These are phyloP conservation scores for Metschnikowia hibisci DNA, from an alignment of 805 yeast species.

Conservation along the genomic window DNA sequence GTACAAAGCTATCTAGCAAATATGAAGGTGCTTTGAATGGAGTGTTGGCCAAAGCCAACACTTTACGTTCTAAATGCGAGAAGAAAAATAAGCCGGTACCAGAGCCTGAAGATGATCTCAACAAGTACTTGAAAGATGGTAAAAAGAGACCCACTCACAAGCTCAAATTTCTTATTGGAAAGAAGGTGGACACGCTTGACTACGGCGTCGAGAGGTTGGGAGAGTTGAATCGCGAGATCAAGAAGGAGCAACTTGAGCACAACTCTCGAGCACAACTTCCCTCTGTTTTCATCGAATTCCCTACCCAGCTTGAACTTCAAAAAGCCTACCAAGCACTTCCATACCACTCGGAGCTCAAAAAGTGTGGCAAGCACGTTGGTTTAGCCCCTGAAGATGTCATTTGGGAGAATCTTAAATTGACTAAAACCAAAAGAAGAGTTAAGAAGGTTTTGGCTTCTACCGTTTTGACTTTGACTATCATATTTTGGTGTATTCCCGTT, in stretches of 20 bases:
- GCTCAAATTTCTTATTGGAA: conserved; percentile 65
- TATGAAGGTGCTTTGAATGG: conserved; percentile 65
- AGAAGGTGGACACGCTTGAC: conserved; percentile 81
- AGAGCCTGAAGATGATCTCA: conserved; percentile 52
- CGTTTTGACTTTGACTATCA: conserved; percentile 60
- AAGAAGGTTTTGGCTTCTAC: conserved; percentile 59
- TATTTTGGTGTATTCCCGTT: conserved; percentile 96
- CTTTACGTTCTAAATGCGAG: conserved; percentile 48
- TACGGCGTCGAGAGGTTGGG: conserved; percentile 66
- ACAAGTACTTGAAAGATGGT: conserved; percentile 60
- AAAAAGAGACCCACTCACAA: conserved; percentile 80
- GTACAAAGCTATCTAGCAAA: conserved; percentile 56
- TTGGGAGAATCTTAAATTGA: conserved; percentile 72
- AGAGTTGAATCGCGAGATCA: conserved; percentile 65
- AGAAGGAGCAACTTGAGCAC: conserved; percentile 50
- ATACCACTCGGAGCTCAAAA: conserved; percentile 45
- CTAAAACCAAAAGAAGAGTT: conserved; percentile 51
- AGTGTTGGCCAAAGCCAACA: conserved; percentile 56
- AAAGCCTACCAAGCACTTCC: conserved; percentile 82
- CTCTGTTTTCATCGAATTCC: conserved; percentile 77
- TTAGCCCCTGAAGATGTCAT: conserved; percentile 76
- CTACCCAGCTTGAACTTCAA: conserved; percentile 83
- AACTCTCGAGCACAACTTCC: conserved; percentile 51
- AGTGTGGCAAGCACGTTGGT: conserved; percentile 52
- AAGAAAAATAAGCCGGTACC: conserved; percentile 58